A percentile compares a stretch with the other conserved stretches of the same genome.
Conservation (phyloP, 768 basidiomycete genomes). For the Piloderma croceum region DNA sequence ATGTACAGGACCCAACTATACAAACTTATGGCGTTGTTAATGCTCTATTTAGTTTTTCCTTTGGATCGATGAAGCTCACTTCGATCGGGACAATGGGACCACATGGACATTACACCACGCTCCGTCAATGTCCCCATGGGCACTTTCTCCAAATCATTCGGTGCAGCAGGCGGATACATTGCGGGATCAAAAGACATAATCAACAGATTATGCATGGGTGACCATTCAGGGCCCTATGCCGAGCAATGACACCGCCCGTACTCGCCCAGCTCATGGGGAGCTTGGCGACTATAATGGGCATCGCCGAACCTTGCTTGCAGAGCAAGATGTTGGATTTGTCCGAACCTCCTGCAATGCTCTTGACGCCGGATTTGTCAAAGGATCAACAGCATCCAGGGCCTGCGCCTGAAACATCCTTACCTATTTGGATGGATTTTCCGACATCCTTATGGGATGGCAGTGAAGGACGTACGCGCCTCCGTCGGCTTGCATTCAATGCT, state of each 20-base stretch:
- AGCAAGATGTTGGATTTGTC: constrained; percentile 26
- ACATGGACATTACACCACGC: constrained; percentile 79
- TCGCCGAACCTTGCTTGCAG: constrained; percentile 37
- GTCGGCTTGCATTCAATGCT: constrained; percentile 90
- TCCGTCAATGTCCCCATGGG: constrained; percentile 94
- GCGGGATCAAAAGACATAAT: constrained; percentile 78
- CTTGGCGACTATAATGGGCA: constrained; percentile 96
- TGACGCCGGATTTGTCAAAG: constrained; percentile 35
- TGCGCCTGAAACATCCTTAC: constrained; percentile 60
- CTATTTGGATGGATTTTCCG: constrained; percentile 76
- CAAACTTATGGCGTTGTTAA: constrained; percentile 2
- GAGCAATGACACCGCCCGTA: constrained; percentile 90
- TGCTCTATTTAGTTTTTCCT: constrained; percentile 95
- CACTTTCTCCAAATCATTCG: constrained; percentile 94
- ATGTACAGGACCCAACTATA: constrained; percentile 46
- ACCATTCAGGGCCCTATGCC: constrained; percentile 79
- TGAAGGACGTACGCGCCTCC: constrained; percentile 78
- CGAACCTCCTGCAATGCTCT: constrained; percentile 20
- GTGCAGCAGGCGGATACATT: constrained; percentile 92
- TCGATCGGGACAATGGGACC: constrained; percentile 89
- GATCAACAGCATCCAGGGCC: constrained; percentile 57
- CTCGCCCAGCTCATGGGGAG: constrained; percentile 86
- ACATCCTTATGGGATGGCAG: constrained; percentile 68
- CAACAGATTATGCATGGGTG: constrained; percentile 72
- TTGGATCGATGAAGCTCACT: constrained; percentile 96